phyloP scores from a whole-genome alignment of 2,329 filamentous ascomycete species.

The Ilyonectria sp. region DNA sequence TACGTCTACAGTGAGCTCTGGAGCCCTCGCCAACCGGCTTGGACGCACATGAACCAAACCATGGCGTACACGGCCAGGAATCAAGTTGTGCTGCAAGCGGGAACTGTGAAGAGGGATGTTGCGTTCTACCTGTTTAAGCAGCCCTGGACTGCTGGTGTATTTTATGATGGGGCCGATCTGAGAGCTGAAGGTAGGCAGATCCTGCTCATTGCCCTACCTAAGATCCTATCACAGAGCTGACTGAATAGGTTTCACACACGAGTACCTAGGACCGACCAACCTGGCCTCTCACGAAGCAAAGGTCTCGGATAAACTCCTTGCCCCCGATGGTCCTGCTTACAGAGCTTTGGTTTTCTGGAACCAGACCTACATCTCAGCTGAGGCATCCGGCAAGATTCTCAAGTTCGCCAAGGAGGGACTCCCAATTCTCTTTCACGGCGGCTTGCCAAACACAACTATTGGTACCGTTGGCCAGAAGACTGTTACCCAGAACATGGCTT shows the following conservation, averaged over 20 bases:
- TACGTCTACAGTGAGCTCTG: too few species aligned
- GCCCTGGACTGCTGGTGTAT: too few species aligned
- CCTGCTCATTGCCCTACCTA: not conserved
- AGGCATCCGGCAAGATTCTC: not conserved
- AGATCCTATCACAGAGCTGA: not conserved
- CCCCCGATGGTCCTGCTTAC: not conserved
- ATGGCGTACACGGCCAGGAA: too few species aligned
- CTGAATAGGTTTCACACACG: slow-evolving; percentile 8
- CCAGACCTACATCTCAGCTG: slow-evolving; percentile 1
- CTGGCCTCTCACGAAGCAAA: not conserved
- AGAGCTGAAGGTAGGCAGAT: not conserved
- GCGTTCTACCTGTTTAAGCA: too few species aligned
- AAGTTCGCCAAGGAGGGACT: not conserved
- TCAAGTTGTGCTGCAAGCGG: too few species aligned
- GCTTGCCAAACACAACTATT: not conserved
- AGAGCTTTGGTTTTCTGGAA: not conserved
- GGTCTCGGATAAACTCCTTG: not conserved
- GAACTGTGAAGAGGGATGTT: too few species aligned
- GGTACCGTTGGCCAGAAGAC: not conserved
- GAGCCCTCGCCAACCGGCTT: too few species aligned
- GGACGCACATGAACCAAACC: too few species aligned
- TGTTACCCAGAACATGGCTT: not conserved
- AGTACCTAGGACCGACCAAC: not conserved
- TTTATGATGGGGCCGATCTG: not conserved
- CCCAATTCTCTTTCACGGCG: not conserved